Evolutionary conservation across 768 basidiomycete species (phyloP), one percentile per base, ranked within the genome.

Genomic region (Hypsizygus marmoreus): DNA sequence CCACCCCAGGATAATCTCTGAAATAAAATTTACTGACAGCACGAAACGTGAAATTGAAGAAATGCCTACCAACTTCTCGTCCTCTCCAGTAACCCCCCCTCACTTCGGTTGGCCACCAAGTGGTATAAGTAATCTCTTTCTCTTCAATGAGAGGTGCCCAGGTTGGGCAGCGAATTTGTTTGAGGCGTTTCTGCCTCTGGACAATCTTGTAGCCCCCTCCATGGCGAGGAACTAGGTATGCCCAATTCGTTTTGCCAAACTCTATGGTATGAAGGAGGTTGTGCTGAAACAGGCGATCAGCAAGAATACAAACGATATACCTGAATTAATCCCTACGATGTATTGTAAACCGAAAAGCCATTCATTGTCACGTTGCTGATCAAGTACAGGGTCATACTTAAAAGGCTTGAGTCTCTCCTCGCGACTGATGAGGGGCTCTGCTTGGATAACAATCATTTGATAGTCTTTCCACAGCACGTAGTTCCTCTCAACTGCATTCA

Each of bases 41-140:
- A n/a, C 6, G 26, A 11, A 16, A 13, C 4, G 24, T 20, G n/a
- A n/a, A n/a, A n/a, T n/a, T n/a, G n/a, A n/a, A n/a, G n/a, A n/a
- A n/a, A 4, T n/a, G 31, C 68, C 46, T 51, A 68, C 68, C 67
- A 40, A 69, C 70, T 60, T 66, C 62, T 45, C 58, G 63, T 10
- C 66, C 70, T 23, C 65, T 64, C 70, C 71, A 75, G 23, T 66
- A 56, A 1, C 70, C 73, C 16, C 63, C 52, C 35, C 69, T 56
- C 14, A 65, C 60, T 26, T 60, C 53, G 48, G 28, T 12, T 58
- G 54, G 40, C 66, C 51, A 54, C 20, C 47, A 72, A 13, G 63
- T 64, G 0, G 64, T 66, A 36, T 67, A 66, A 10, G 58, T 45
- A 10, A 76, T 55, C 16, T 75, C 73, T 8, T 55, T 57, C 37